Conservation (phyloP, 1,284 basidiomycete species). For the Stereum hirsutum region DNA sequence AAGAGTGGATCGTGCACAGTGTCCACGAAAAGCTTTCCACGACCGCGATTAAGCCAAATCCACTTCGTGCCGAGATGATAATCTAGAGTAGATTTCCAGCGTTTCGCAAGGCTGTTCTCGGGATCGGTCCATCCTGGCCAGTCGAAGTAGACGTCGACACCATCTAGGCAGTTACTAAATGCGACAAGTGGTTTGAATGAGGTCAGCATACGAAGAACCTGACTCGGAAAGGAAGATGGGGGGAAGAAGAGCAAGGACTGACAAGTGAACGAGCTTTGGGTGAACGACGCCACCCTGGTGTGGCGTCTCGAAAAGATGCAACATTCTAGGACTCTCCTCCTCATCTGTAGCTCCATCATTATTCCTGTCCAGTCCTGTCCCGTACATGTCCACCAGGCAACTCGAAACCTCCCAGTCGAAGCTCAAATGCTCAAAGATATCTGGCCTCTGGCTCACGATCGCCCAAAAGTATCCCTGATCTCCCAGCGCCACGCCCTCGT, state of each 20-base stretch:
- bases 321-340: slow-evolving; percentile 25
- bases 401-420: slow-evolving; percentile 40
- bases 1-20: slow-evolving; percentile 19
- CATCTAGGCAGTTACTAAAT: slow-evolving; percentile 36
- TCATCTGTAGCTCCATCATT: slow-evolving; percentile 26
- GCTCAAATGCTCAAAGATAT: slow-evolving; percentile 31
- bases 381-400: slow-evolving; percentile 36
- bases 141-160: slow-evolving; percentile 30
- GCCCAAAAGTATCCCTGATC: slow-evolving; percentile 48
- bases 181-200: too few relatives aligned
- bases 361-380: slow-evolving; percentile 31
- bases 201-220: slow-evolving; percentile 1
- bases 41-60: slow-evolving; percentile 35
- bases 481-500: slow-evolving; percentile 33
- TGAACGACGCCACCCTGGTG: slow-evolving; percentile 28
- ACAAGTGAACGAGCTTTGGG: slow-evolving; percentile 42
- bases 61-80: slow-evolving; percentile 40
- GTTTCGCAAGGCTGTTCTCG: slow-evolving; percentile 23
- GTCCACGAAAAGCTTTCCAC: slow-evolving; percentile 17
- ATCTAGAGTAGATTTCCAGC: slow-evolving; percentile 33
- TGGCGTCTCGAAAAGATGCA: slow-evolving; percentile 27
- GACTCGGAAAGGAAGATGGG: neutral
- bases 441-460: slow-evolving; percentile 30
- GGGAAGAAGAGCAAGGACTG: slow-evolving; percentile 13
- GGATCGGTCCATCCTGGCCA: slow-evolving; percentile 37